A percentile compares a stretch with the other conserved stretches of the same genome.
phyloP scores from a whole-genome alignment of 495 filamentous ascomycete species.

The Penicillium ochrochloron region DNA sequence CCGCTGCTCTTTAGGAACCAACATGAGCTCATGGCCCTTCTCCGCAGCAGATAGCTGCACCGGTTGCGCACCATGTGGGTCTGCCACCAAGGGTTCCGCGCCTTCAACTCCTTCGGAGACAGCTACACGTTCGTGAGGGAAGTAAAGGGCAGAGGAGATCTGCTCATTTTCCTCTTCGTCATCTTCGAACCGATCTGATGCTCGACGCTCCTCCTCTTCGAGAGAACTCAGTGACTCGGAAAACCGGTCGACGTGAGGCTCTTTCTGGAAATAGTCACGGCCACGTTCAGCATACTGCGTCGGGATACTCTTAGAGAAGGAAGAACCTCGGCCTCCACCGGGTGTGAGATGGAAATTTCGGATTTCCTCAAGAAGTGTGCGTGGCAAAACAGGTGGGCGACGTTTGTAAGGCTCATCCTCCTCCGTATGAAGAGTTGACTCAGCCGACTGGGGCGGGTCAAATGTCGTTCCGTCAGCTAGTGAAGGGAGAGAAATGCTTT shows the following conservation, averaged over 20 bases:
- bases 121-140: conserved; percentile 77
- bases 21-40: conserved; percentile 36
- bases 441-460: conserved; percentile 15
- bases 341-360: conserved; percentile 63
- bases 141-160: conserved; percentile 92
- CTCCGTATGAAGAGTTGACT: conserved; percentile 15
- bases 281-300: conserved; percentile 46
- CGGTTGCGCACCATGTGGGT: conserved; percentile 38
- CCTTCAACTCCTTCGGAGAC: conserved; percentile 41
- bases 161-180: conserved; percentile 91
- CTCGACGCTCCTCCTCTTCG: conserved; percentile 35
- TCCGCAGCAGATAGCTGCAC: conserved; percentile 42
- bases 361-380: conserved; percentile 65
- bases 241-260: conserved; percentile 26
- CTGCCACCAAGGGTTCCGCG: conserved; percentile 54
- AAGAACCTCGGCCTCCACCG: conserved; percentile 52
- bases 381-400: conserved; percentile 42
- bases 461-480: conserved; percentile 36
- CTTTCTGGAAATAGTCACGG: conserved; percentile 37
- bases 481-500: conserved; percentile 42
- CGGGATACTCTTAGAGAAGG: conserved; percentile 61
- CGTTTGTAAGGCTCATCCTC: conserved; percentile 36
- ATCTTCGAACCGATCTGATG: conserved; percentile 62
- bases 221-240: conserved; percentile 32
- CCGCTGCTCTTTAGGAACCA: conserved; percentile 40